These are phyloP conservation scores for Globisporangium cederbergense DNA, from an alignment of 352 stramenopile species.

Conservation along the genomic window DNA sequence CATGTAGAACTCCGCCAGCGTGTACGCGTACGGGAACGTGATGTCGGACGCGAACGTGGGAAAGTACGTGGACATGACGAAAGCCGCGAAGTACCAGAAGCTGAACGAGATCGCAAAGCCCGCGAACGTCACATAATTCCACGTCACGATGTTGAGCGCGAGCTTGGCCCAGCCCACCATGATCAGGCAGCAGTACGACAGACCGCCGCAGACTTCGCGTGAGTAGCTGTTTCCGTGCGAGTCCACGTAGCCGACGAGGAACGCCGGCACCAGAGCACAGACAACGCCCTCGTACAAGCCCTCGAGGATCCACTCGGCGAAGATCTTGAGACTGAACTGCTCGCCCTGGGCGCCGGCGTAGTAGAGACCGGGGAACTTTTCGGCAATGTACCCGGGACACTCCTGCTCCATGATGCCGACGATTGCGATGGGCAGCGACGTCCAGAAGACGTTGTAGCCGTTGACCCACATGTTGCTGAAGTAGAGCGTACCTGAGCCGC, in stretches of 20 bases:
- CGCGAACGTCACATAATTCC: constrained; percentile 59
- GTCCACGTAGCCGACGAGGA: constrained; percentile 59
- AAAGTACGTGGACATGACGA: constrained; percentile 58
- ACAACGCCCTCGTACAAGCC: constrained; percentile 75
- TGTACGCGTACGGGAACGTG: constrained; percentile 78
- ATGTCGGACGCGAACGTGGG: constrained; percentile 58
- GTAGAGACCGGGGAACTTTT: constrained; percentile 81
- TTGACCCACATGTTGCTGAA: constrained; percentile 91
- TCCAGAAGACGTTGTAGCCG: constrained; percentile 97
- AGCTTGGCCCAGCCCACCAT: constrained; percentile 79
- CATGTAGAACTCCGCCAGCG: constrained; percentile 71
- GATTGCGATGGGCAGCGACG: constrained; percentile 88
- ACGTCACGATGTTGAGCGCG: constrained; percentile 79
- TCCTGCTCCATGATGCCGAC: constrained; percentile 84
- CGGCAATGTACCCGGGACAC: constrained; percentile 58
- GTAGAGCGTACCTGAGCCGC: constrained; percentile 76
- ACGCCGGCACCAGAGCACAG: constrained; percentile 60
- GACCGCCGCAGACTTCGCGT: constrained; percentile 59
- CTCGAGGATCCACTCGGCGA: constrained; percentile 77
- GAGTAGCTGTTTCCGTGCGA: constrained; percentile 63
- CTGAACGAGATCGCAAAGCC: constrained; percentile 57
- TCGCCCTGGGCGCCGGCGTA: constrained; percentile 73
- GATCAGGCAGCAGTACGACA: constrained; percentile 81
- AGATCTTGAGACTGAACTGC: constrained; percentile 79
- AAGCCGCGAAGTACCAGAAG: constrained; percentile 74